Base-by-base conservation (phyloP, 768 basidiomycete species). In the Gelatoporia subvermispora region DNA sequence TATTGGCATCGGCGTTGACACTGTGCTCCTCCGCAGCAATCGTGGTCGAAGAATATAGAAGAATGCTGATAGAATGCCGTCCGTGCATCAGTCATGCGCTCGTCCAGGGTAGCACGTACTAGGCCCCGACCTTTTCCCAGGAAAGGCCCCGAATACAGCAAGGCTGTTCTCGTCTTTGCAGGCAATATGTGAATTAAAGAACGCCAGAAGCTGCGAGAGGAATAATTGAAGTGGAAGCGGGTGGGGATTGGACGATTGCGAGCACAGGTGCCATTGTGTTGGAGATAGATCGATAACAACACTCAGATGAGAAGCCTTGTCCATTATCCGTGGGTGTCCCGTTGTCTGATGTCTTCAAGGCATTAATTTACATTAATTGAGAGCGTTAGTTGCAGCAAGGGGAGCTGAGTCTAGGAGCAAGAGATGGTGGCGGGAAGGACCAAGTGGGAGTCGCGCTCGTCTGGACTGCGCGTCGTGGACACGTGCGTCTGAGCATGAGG, bases 181-280 rank as follows among this genome's bases (percentile, higher is more conserved):
- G 1, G 93, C 93, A 51, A 98, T 78, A 68, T 98, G 93, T 3
- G 93, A 81, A 61, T 99, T 98, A 60, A 95, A 72, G 60, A 97
- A 95, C 24, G 88, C 85, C 49, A 97, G 78, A 22, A 96, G 72
- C 59, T 93, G 88, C 2, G 89, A 81, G 40, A 97, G 73, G 63
- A 97, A 96, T 1, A 76, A 57, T 17, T 77, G 68, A 38, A 97
- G 76, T 2, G 84, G 64, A 11, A 97, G 68, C 0, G 82, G 74
- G 56, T 76, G 69, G 3, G 68, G 49, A 43, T 77, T 78, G 34
- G 69, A 59, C 3, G 75, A 58, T 38, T 72, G 65, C 1, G 81
- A 77, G 22, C 87, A 82, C 46, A 81, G 71, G 57, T 89, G 80
- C 93, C 93, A 95, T 65, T 93, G 88, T 1, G 81, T 71, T 3